Evolutionary conservation across 2,329 filamentous ascomycete species (phyloP).

Genomic region (Aphanoascus verrucosus): DNA sequence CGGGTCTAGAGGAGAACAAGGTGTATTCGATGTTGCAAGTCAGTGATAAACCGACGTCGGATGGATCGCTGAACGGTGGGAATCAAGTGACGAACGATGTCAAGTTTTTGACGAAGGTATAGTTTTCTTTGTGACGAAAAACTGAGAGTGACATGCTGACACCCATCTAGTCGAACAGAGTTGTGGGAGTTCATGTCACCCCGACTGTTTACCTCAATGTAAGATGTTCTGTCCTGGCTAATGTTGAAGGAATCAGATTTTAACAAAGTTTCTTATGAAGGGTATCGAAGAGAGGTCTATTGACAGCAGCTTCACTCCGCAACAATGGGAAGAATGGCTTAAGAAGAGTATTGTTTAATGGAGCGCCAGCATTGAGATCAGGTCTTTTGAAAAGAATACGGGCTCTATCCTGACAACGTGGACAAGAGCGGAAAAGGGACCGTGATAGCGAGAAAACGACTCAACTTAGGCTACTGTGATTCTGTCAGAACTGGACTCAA

Average conservation of each 20-base stretch:
- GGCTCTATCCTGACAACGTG: background rate
- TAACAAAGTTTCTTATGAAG: constrained; percentile 24
- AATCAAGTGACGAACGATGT: constrained; percentile 77
- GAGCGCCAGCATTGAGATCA: background rate
- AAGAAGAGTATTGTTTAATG: constrained; percentile 49
- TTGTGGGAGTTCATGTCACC: constrained; percentile 78
- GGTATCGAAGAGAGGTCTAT: constrained; percentile 68
- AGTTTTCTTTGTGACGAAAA: constrained; percentile 6
- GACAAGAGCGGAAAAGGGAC: constrained; percentile 9
- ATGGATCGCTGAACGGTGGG: constrained; percentile 63
- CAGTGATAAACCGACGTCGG: constrained; percentile 52
- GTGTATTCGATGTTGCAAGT: constrained; percentile 61
- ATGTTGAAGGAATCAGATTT: background rate
- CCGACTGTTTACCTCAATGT: constrained; percentile 81
- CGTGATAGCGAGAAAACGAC: too few species aligned
- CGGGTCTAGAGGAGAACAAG: constrained; percentile 59
- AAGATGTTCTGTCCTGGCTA: constrained; percentile 5
- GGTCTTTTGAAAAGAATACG: background rate
- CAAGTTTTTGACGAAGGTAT: constrained; percentile 69
- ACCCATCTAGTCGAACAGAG: constrained; percentile 44
- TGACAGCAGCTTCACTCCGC: constrained; percentile 63
- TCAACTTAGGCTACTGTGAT: background rate
- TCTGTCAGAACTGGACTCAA: background rate
- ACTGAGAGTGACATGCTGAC: background rate
- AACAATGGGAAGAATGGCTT: constrained; percentile 82